phyloP scores from a whole-genome alignment of 2,329 filamentous ascomycete genomes.

The Xylariales sp. region DNA sequence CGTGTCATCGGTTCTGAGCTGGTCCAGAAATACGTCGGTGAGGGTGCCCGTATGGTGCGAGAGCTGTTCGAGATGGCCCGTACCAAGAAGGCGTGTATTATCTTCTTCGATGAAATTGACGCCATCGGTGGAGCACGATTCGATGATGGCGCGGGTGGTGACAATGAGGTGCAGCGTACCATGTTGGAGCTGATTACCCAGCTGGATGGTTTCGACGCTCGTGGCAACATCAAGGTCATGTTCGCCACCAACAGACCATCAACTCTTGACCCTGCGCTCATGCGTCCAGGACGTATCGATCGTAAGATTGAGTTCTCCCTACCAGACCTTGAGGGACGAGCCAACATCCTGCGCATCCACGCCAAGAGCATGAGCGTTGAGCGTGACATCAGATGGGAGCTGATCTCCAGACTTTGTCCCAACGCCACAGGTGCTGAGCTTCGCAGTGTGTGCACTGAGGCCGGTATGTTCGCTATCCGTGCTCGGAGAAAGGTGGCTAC shows the following conservation, averaged over 20 bases:
- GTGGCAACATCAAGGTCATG: slow-evolving; percentile 99
- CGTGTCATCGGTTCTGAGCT: slow-evolving; percentile 96
- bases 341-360: slow-evolving; percentile 96
- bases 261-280: slow-evolving; percentile 91
- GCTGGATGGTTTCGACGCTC: slow-evolving; percentile 90
- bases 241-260: slow-evolving; percentile 97
- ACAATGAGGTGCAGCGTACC: slow-evolving; percentile 96
- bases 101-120: slow-evolving; percentile 99
- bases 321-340: slow-evolving; percentile 92
- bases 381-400: slow-evolving; percentile 97
- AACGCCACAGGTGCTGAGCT: slow-evolving; percentile 96
- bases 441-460: slow-evolving; percentile 94
- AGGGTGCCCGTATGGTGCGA: slow-evolving; percentile 96
- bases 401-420: slow-evolving; percentile 94
- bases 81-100: slow-evolving; percentile 99
- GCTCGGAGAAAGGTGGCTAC: slow-evolving; percentile 94
- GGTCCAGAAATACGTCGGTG: slow-evolving; percentile 98
- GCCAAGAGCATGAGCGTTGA: slow-evolving; percentile 99
- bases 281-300: slow-evolving; percentile 96
- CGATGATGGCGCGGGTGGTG: slow-evolving; percentile 91
- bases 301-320: slow-evolving; percentile 98
- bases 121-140: slow-evolving; percentile 94
- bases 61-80: slow-evolving; percentile 99
- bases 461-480: slow-evolving; percentile 96
- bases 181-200: slow-evolving; percentile 98